Evolutionary conservation across 441 rosid species (phyloP).

Genomic region (Kokia cookei): DNA sequence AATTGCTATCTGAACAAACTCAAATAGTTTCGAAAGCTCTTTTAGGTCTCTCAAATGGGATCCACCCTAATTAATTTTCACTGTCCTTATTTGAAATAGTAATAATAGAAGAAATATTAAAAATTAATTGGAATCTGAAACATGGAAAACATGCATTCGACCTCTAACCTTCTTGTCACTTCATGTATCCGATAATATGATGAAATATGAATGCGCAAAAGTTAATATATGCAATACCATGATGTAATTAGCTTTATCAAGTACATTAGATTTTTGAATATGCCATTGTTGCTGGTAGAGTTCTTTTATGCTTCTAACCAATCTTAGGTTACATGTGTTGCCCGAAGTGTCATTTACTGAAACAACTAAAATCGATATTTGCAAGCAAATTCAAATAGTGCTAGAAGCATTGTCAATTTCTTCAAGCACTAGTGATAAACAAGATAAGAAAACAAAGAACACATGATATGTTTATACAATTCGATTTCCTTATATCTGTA

Average conservation of each 20-base stretch:
- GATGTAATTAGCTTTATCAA: neutral
- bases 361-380: too few relatives aligned
- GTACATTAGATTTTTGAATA: too few relatives aligned
- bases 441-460: too few relatives aligned
- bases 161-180: neutral
- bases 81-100: neutral
- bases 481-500: too few relatives aligned
- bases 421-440: too few relatives aligned
- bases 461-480: too few relatives aligned
- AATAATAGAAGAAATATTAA: neutral
- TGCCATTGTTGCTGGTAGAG: too few relatives aligned
- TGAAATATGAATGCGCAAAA: neutral
- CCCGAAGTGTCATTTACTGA: too few relatives aligned
- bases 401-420: too few relatives aligned
- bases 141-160: neutral
- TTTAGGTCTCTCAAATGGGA: neutral
- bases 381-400: too few relatives aligned
- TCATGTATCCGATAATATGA: neutral
- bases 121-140: neutral
- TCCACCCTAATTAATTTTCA: neutral
- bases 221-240: neutral
- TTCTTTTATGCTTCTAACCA: too few relatives aligned
- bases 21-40: neutral
- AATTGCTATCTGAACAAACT: neutral
- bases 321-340: too few relatives aligned